These are phyloP conservation scores for Phytophthora kernoviae DNA, from an alignment of 352 stramenopile species.

Conservation along the genomic window DNA sequence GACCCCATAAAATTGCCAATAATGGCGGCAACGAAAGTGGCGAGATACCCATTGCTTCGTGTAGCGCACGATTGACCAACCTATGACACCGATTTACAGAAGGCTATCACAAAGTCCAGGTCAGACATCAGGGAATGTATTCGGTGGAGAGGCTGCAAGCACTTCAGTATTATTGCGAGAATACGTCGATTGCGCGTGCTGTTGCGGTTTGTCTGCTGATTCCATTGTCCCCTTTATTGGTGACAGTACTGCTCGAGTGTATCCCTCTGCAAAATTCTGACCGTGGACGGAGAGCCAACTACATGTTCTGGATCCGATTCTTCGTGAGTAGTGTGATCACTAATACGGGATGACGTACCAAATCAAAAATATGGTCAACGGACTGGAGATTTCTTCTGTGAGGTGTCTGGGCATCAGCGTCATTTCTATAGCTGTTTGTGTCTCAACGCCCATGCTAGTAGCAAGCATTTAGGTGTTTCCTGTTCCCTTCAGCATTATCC, in stretches of 20 bases:
- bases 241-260: constrained; percentile 4
- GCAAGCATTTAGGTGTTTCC: constrained; percentile 37
- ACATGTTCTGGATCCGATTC: constrained; percentile 1
- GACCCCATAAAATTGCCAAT: no score
- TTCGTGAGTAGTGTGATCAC: constrained; percentile 12
- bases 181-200: constrained; percentile 1
- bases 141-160: constrained; percentile 39
- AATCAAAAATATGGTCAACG: constrained; percentile 10
- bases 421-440: constrained; percentile 11
- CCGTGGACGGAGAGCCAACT: background rate
- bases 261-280: background rate
- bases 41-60: no score
- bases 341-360: constrained; percentile 10
- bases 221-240: constrained; percentile 12
- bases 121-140: constrained; percentile 37
- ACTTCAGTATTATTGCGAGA: constrained; percentile 33
- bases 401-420: constrained; percentile 14
- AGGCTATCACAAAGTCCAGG: constrained; percentile 15
- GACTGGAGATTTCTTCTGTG: constrained; percentile 5
- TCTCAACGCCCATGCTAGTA: constrained; percentile 17
- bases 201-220: constrained; percentile 14
- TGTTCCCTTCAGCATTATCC: constrained; percentile 37
- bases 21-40: no score
- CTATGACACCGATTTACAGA: background rate
- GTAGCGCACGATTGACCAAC: no score